Base-by-base conservation (phyloP, 176 grass and related monocot species). In the Canna indica region DNA sequence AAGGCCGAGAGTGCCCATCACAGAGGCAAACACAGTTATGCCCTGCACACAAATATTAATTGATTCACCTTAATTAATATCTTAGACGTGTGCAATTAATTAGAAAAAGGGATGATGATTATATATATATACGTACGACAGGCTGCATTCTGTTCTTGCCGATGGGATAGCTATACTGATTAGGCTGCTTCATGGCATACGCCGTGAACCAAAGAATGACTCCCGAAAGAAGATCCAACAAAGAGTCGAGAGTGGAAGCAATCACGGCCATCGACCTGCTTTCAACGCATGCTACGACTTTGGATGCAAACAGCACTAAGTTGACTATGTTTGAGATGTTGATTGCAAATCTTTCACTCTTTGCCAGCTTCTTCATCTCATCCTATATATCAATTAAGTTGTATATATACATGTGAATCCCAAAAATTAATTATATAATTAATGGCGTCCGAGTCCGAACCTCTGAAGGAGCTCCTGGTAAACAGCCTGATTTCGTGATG, bases 121-220 rank as follows among this genome's bases (percentile, higher is more conserved):
- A n/a, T n/a, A n/a, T n/a, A n/a, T n/a, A n/a, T n/a, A n/a, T n/a
- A n/a, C n/a, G n/a, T 96, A 96, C 91, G 68, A 96, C 91, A 35
- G 91, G 91, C 62, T 96, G 91, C 88, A 96, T 96, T 33, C 91
- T 85, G 57, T 76, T 80, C 76, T 96, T 96, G 3, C 91, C 91
- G 61, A 96, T 91, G 1, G 91, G 91, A 65, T 96, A 96, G 47
- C 47, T 63, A 32, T 96, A 96, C 76, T 91, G 91, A 59, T 88
- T 91, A 15, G 91, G 88, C 59, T 84, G 91, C 68, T 82, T 96
- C 91, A 96, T 96, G 1, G 85, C 78, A 44, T 96, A 16, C 5
- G 91, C 76, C 0, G 91, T 96, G 18, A 84, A 91, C 88, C 76
- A 96, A 42, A 96, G 91, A 72, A 96, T 91, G 75, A 91, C 63